These are phyloP conservation scores for Stereum hirsutum DNA, from an alignment of 1,284 basidiomycete genomes.

Conservation along the genomic window DNA sequence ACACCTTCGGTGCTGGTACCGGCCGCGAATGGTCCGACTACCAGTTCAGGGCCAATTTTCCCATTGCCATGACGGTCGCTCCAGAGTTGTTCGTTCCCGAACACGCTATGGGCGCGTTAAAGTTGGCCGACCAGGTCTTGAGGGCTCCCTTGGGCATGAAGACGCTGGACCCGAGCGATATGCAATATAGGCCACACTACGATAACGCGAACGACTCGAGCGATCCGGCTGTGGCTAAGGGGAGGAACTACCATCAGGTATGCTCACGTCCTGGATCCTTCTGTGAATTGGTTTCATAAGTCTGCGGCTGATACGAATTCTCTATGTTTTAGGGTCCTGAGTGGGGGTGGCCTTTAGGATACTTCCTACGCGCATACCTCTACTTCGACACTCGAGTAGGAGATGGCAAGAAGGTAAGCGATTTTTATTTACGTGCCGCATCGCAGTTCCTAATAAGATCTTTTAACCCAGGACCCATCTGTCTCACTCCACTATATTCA, in stretches of 20 bases:
- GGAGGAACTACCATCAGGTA: constrained; percentile 83
- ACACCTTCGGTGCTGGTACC: constrained; percentile 84
- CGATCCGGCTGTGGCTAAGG: constrained; percentile 82
- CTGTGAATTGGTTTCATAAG: constrained; percentile 8
- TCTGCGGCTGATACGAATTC: constrained; percentile 1
- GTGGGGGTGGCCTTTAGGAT: constrained; percentile 93
- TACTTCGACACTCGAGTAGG: constrained; percentile 68
- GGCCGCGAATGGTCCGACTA: constrained; percentile 95
- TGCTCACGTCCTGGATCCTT: constrained; percentile 18
- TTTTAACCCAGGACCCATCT: constrained; percentile 46
- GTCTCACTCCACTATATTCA: constrained; percentile 77
- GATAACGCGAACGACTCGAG: constrained; percentile 86
- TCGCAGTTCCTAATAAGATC: constrained; percentile 2
- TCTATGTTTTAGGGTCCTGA: constrained; percentile 56
- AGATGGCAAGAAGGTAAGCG: constrained; percentile 54
- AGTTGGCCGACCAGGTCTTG: constrained; percentile 68
- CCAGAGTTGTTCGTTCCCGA: constrained; percentile 87
- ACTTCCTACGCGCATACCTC: constrained; percentile 90
- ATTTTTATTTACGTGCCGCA: neutral
- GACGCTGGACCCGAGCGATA: constrained; percentile 80
- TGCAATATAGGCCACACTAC: constrained; percentile 84
- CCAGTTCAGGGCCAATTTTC: constrained; percentile 88
- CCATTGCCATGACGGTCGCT: constrained; percentile 94
- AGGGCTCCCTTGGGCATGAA: constrained; percentile 88
- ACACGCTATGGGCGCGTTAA: constrained; percentile 73